phyloP scores from a whole-genome alignment of 2,329 filamentous ascomycete genomes.

The Pyricularia pennisetigena region DNA sequence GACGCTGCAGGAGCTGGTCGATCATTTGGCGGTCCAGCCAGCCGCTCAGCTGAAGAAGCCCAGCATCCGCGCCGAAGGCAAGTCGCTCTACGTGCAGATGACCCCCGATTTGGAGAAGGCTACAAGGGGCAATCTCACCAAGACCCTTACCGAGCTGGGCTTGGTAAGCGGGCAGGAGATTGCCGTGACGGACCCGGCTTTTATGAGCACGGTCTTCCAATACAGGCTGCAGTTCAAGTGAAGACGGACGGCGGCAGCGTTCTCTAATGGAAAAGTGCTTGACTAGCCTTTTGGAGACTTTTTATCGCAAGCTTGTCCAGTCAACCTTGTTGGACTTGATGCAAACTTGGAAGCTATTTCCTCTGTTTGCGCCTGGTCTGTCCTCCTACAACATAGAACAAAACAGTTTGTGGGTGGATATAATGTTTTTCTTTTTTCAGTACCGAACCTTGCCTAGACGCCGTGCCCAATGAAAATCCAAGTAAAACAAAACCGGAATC shows the following conservation, averaged over 20 bases:
- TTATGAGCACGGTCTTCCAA: constrained; percentile 60
- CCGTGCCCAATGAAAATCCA: background rate
- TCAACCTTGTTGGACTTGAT: background rate
- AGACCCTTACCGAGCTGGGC: constrained; percentile 64
- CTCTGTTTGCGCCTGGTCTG: background rate
- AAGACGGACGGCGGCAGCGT: constrained; percentile 2
- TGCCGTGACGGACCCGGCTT: constrained; percentile 86
- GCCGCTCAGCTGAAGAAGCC: constrained; percentile 93
- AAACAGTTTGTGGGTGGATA: background rate
- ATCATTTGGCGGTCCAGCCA: constrained; percentile 70
- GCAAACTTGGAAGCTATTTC: background rate
- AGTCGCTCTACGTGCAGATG: constrained; percentile 83
- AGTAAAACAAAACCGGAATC: background rate
- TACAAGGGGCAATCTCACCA: constrained; percentile 70
- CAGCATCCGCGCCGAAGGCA: constrained; percentile 67
- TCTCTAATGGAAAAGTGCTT: background rate
- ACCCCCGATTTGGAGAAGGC: constrained; percentile 75
- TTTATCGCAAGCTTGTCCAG: background rate
- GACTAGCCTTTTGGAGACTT: background rate
- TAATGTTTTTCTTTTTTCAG: background rate
- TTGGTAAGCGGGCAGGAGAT: constrained; percentile 77
- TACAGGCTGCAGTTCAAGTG: constrained; percentile 41
- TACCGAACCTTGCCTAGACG: constrained; percentile 1
- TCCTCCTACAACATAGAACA: background rate
- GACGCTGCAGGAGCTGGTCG: constrained; percentile 77